Evolutionary conservation across 2,329 filamentous ascomycete species (phyloP).

Genomic region (Mycosphaerella sp.): DNA sequence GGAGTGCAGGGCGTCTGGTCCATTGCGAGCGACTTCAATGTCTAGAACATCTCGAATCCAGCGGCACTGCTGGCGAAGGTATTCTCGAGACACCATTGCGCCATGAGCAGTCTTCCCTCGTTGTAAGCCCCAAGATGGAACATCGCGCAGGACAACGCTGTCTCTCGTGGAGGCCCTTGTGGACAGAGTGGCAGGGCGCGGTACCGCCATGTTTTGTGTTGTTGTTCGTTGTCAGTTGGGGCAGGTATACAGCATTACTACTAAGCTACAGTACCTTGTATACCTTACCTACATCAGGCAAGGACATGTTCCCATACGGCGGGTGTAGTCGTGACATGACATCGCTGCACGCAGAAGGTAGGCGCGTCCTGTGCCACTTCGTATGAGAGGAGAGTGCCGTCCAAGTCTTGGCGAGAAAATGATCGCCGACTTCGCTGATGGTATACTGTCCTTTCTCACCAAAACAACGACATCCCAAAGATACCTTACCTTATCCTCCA

Average conservation of each 20-base stretch:
- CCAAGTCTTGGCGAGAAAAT: no score
- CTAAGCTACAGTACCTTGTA: no score
- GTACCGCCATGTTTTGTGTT: background rate
- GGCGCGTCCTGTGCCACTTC: no score
- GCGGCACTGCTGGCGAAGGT: slow-evolving; percentile 34
- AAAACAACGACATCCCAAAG: background rate
- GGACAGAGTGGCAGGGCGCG: background rate
- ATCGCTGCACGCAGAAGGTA: no score
- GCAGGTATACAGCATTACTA: background rate
- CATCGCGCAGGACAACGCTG: background rate
- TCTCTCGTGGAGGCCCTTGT: background rate
- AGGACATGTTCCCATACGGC: no score
- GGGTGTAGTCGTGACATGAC: no score
- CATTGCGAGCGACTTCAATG: slow-evolving; percentile 41
- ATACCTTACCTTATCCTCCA: background rate
- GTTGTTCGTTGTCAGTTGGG: background rate
- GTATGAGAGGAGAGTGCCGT: no score
- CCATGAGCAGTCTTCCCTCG: background rate
- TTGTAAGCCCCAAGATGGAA: background rate
- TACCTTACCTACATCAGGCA: no score
- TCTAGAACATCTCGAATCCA: slow-evolving; percentile 48
- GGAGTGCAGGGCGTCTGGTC: slow-evolving; percentile 38
- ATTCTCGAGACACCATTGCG: background rate
- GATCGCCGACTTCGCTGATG: slow-evolving; percentile 5
- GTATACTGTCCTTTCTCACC: background rate